Conservation (phyloP, 2,329 filamentous ascomycete species). For the Aurifilum marmelostoma region DNA sequence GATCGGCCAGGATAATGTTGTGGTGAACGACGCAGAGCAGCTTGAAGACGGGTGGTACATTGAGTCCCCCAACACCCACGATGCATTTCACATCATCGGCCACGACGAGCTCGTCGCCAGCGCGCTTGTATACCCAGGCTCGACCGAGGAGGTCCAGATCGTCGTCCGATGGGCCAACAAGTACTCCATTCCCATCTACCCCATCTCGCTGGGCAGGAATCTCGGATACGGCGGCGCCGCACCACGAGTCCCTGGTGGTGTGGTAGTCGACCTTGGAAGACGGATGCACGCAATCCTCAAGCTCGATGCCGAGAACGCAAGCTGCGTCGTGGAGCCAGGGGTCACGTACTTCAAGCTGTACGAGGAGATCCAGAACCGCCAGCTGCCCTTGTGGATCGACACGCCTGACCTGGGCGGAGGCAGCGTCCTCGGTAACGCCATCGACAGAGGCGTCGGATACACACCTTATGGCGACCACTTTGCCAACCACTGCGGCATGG, state of each 20-base stretch:
- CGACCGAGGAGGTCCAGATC: constrained; percentile 49
- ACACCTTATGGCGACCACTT: constrained; percentile 48
- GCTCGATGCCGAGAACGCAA: constrained; percentile 53
- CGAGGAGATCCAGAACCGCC: constrained; percentile 49
- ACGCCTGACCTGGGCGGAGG: constrained; percentile 47
- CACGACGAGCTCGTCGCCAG: constrained; percentile 48
- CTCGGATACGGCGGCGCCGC: constrained; percentile 60
- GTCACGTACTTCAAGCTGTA: constrained; percentile 57
- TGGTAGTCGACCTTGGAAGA: constrained; percentile 55
- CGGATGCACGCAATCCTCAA: constrained; percentile 57
- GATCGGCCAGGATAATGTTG: constrained; percentile 39
- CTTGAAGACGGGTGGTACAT: constrained; percentile 42
- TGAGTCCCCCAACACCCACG: constrained; percentile 43
- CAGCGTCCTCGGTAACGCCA: constrained; percentile 48
- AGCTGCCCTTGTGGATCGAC: constrained; percentile 47
- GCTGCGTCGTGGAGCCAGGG: constrained; percentile 57
- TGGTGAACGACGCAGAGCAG: constrained; percentile 37
- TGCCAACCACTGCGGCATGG: constrained; percentile 46
- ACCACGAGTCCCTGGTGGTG: constrained; percentile 53
- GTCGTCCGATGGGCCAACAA: constrained; percentile 51
- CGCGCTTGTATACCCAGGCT: constrained; percentile 44
- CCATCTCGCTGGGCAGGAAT: constrained; percentile 53
- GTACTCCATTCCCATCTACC: constrained; percentile 50
- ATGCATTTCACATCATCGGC: constrained; percentile 46
- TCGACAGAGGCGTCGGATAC: constrained; percentile 52